phyloP scores from a whole-genome alignment of 2,329 filamentous ascomycete genomes.

The Talaromyces sp. region DNA sequence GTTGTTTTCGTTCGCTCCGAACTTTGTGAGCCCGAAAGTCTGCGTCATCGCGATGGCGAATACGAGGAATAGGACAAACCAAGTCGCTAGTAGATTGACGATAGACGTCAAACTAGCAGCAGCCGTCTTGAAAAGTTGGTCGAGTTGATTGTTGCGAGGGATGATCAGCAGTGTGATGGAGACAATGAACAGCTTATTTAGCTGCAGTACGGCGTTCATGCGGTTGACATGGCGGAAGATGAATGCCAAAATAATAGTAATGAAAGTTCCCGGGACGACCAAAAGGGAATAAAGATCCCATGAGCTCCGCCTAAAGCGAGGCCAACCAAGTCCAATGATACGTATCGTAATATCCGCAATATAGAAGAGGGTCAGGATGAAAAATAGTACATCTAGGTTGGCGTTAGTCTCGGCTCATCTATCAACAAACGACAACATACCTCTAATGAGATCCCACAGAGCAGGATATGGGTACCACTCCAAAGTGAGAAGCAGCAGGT shows the following conservation, averaged over 20 bases:
- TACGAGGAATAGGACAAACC: constrained; percentile 94
- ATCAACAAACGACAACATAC: constrained; percentile 28
- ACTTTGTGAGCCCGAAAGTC: constrained; percentile 89
- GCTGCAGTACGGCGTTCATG: constrained; percentile 63
- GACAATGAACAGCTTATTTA: constrained; percentile 93
- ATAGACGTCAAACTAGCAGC: constrained; percentile 90
- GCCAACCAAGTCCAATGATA: constrained; percentile 85
- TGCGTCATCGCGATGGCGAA: constrained; percentile 96
- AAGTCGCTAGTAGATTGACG: constrained; percentile 86
- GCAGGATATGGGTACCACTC: constrained; percentile 76
- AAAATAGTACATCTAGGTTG: constrained; percentile 65
- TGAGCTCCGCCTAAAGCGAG: constrained; percentile 83
- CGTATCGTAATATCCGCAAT: constrained; percentile 78
- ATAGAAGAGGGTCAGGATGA: constrained; percentile 77
- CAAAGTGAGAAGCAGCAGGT: constrained; percentile 75
- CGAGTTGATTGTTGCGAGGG: constrained; percentile 91
- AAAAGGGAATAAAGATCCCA: constrained; percentile 92
- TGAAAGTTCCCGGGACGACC: constrained; percentile 73
- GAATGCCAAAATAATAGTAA: constrained; percentile 75
- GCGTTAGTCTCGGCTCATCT: background rate
- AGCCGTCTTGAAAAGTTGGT: constrained; percentile 97
- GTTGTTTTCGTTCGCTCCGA: constrained; percentile 66
- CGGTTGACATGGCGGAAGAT: constrained; percentile 40
- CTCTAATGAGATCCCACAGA: constrained; percentile 67
- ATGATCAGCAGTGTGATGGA: constrained; percentile 86